Percentiles rank a stretch among this genome's conserved stretches.
phyloP scores from a whole-genome alignment of 78 protist species.

The Anaeramoeba flamelloides region DNA sequence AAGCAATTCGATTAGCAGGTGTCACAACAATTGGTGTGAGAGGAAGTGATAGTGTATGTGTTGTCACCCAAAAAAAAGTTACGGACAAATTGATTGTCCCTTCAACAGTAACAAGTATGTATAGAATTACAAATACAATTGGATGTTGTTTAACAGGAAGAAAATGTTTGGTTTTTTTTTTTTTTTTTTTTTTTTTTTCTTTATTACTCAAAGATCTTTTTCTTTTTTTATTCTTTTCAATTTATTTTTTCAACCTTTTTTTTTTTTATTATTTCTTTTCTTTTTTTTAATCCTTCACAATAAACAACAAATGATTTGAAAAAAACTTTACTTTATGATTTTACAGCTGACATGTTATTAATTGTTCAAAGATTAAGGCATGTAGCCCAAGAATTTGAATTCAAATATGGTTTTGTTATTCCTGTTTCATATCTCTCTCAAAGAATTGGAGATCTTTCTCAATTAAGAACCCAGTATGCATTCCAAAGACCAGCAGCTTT shows the following conservation, averaged over 20 bases:
- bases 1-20: conserved; percentile 67
- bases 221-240: too few relatives aligned
- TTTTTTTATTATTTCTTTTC: too few relatives aligned
- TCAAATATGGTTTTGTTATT: conserved; percentile 21
- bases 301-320: too few relatives aligned
- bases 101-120: conserved; percentile 58
- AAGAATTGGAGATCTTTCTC: conserved; percentile 73
- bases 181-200: too few relatives aligned
- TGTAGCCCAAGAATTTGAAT: conserved; percentile 69
- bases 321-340: too few relatives aligned
- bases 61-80: conserved; percentile 78
- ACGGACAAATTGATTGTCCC: conserved; percentile 76
- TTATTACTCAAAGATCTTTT: too few relatives aligned
- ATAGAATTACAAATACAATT: conserved; percentile 48
- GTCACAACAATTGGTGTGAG: conserved; percentile 73
- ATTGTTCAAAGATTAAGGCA: conserved; percentile 59
- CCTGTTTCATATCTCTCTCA: conserved; percentile 63
- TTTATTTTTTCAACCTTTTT: too few relatives aligned
- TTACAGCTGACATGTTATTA: conserved; percentile 58
- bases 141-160: conserved; percentile 80
- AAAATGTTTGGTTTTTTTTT: conserved; percentile 36
- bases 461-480: conserved; percentile 74
- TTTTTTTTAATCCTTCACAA: too few relatives aligned
- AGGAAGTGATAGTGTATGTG: conserved; percentile 61
- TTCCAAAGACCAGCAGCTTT: conserved; percentile 71